Percentiles rank a stretch among this genome's conserved stretches.
These are phyloP conservation scores for Silene noctiflora DNA, from an alignment of 179 eudicot species.

Conservation along the genomic window DNA sequence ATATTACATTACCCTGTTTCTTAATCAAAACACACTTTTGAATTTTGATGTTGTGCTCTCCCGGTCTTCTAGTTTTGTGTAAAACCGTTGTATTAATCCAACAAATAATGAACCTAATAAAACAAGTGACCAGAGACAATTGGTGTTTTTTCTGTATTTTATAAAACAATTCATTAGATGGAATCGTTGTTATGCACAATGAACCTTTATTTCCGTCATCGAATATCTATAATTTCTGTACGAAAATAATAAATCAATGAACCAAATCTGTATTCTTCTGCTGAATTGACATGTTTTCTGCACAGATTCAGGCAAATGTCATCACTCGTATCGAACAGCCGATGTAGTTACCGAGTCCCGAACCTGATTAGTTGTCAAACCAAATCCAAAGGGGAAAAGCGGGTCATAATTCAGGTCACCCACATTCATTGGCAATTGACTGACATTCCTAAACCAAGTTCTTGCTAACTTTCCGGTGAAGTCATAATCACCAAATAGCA, in stretches of 20 bases:
- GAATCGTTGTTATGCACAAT: background rate
- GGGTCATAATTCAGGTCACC: constrained; percentile 69
- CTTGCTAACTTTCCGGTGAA: constrained; percentile 62
- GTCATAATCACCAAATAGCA: constrained; percentile 61
- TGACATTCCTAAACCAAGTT: constrained; percentile 68
- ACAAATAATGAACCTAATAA: too few species aligned
- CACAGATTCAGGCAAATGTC: background rate
- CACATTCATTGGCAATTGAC: constrained; percentile 76
- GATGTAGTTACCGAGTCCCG: background rate
- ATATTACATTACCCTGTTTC: constrained; percentile 20
- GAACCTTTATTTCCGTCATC: background rate
- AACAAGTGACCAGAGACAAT: background rate
- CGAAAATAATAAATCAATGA: background rate
- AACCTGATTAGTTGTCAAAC: constrained; percentile 43
- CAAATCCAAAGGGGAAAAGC: constrained; percentile 66
- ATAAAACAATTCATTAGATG: too few species aligned
- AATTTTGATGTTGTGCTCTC: background rate
- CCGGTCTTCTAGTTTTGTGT: too few species aligned
- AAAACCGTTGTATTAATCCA: too few species aligned
- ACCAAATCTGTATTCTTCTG: background rate
- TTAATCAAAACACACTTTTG: constrained; percentile 16
- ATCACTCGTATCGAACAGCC: constrained; percentile 20
- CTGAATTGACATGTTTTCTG: background rate
- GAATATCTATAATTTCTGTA: background rate
- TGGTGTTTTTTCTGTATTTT: too few species aligned